Evolutionary conservation across 768 basidiomycete genomes (phyloP).

Genomic region (Pisolithus microcarpus): DNA sequence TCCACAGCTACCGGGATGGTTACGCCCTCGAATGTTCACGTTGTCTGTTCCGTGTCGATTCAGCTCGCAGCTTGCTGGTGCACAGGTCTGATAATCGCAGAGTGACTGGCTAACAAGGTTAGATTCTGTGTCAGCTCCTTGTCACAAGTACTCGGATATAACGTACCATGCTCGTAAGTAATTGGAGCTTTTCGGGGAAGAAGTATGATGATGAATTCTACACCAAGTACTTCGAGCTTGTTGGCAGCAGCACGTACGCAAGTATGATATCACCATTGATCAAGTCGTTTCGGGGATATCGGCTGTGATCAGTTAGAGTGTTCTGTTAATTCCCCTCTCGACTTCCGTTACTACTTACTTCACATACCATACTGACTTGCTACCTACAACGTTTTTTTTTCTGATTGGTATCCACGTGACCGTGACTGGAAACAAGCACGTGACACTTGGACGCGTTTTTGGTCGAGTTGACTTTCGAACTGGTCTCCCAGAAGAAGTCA

Average conservation of each 20-base stretch:
- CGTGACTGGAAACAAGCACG: conserved; percentile 10
- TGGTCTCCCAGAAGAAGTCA: conserved; percentile 6
- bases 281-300: no score
- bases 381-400: no score
- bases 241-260: neutral
- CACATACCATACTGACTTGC: no score
- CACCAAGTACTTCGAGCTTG: neutral
- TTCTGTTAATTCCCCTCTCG: no score
- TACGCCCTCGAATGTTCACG: no score
- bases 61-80: conserved; percentile 1
- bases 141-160: neutral
- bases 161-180: neutral
- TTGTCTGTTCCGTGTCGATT: no score
- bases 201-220: neutral
- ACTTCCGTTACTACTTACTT: no score
- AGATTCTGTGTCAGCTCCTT: neutral
- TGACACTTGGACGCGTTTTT: conserved; percentile 20
- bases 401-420: neutral
- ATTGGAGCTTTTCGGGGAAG: neutral
- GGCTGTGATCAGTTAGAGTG: no score
- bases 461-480: conserved; percentile 18
- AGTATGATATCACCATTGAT: no score
- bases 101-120: neutral
- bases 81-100: neutral
- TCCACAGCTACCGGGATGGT: neutral